These are phyloP conservation scores for Hamigera avellanea DNA, from an alignment of 495 filamentous ascomycete species.

Conservation along the genomic window DNA sequence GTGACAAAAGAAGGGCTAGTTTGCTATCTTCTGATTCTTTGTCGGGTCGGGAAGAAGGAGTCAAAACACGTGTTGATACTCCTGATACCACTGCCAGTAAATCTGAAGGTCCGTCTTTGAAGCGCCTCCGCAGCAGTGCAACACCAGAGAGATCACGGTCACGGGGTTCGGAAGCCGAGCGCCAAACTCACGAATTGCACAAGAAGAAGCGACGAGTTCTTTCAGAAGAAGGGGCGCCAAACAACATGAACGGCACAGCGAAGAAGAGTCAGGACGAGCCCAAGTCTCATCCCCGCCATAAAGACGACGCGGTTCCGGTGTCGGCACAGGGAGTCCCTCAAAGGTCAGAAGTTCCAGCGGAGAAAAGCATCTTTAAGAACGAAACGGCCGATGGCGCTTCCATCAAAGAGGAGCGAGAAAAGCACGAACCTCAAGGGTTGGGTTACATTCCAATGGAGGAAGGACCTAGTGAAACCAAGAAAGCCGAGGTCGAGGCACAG, in stretches of 20 bases:
- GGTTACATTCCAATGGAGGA: slow-evolving; percentile 21
- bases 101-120: slow-evolving; percentile 22
- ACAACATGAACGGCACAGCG: slow-evolving; percentile 17
- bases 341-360: slow-evolving; percentile 1
- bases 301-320: slow-evolving; percentile 11
- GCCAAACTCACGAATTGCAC: slow-evolving; percentile 20
- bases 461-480: slow-evolving; percentile 10
- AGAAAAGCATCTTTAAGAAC: background rate
- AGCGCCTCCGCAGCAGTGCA: slow-evolving; percentile 54
- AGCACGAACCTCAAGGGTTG: slow-evolving; percentile 14
- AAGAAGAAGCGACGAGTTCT: slow-evolving; percentile 41
- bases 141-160: slow-evolving; percentile 52
- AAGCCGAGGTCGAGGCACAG: slow-evolving; percentile 27
- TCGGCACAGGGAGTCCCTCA: slow-evolving; percentile 1
- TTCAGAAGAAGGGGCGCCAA: slow-evolving; percentile 28
- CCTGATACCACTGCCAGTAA: slow-evolving; percentile 17
- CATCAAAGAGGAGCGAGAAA: slow-evolving; percentile 22
- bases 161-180: slow-evolving; percentile 33
- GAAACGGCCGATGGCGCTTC: slow-evolving; percentile 8
- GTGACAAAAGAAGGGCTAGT: slow-evolving; percentile 23
- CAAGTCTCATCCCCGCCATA: slow-evolving; percentile 15
- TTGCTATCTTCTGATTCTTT: slow-evolving; percentile 32
- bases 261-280: slow-evolving; percentile 18
- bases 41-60: slow-evolving; percentile 26
- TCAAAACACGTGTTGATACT: slow-evolving; percentile 23